Conservation (phyloP, 2,329 filamentous ascomycete species). For the Geosmithia putterillii region DNA sequence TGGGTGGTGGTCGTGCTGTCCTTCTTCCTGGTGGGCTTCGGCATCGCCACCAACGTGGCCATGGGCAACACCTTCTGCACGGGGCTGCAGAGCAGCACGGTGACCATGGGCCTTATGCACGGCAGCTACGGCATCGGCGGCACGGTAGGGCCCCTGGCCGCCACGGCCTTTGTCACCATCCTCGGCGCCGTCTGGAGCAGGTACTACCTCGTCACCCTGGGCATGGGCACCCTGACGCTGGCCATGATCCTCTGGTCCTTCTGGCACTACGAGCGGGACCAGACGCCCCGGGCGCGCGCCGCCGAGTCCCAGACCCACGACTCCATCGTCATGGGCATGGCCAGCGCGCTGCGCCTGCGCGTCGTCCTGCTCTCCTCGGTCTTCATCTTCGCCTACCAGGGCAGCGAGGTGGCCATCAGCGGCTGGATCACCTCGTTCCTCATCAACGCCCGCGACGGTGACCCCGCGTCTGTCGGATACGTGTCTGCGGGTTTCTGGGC, state of each 20-base stretch:
- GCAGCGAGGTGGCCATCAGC: constrained; percentile 70
- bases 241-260: constrained; percentile 54
- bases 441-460: constrained; percentile 57
- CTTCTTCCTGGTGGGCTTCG: constrained; percentile 58
- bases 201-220: constrained; percentile 60
- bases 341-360: constrained; percentile 34
- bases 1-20: constrained; percentile 54
- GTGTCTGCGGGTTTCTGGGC: constrained; percentile 62
- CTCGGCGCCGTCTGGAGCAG: constrained; percentile 50
- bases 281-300: constrained; percentile 19
- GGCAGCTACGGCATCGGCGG: constrained; percentile 57
- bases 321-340: constrained; percentile 26
- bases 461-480: constrained; percentile 63
- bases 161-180: constrained; percentile 57
- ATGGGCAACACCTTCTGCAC: constrained; percentile 48
- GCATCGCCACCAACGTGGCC: constrained; percentile 41
- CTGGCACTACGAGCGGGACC: constrained; percentile 55
- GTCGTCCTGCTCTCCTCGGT: constrained; percentile 62
- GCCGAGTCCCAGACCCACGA: constrained; percentile 9
- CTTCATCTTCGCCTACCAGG: constrained; percentile 81
- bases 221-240: constrained; percentile 43
- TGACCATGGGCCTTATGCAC: constrained; percentile 50
- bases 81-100: constrained; percentile 38
- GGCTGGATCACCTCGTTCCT: constrained; percentile 84
- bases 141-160: constrained; percentile 57